These are phyloP conservation scores for Botrytis squamosa DNA, from an alignment of 2,329 filamentous ascomycete species.

Conservation along the genomic window DNA sequence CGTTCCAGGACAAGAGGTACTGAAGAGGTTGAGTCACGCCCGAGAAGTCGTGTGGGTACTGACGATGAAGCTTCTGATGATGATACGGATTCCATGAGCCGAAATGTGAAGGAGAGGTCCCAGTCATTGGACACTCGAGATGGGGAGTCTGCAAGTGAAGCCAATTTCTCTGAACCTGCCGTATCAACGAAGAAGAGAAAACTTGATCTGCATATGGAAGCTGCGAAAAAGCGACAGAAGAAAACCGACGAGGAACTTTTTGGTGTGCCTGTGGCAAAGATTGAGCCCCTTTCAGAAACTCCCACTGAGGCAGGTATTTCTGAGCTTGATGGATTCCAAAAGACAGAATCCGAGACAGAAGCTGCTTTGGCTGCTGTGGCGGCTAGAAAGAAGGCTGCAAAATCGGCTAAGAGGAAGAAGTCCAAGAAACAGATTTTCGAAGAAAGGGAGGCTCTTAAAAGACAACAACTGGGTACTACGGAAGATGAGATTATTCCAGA, in stretches of 20 bases:
- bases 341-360: conserved; percentile 51
- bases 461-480: conserved; percentile 47
- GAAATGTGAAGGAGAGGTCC: conserved; percentile 26
- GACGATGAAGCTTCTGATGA: conserved; percentile 50
- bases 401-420: conserved; percentile 63
- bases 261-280: conserved; percentile 56
- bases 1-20: conserved; percentile 70
- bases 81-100: conserved; percentile 31
- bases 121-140: conserved; percentile 49
- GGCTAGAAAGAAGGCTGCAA: conserved; percentile 58
- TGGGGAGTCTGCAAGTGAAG: conserved; percentile 69
- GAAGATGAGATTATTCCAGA: conserved; percentile 47
- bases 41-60: conserved; percentile 70
- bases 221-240: conserved; percentile 75
- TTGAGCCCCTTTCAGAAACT: conserved; percentile 47
- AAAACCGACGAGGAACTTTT: conserved; percentile 78
- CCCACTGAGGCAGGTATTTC: conserved; percentile 46
- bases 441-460: conserved; percentile 61
- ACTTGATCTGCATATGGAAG: conserved; percentile 65
- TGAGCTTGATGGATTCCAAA: conserved; percentile 50
- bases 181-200: conserved; percentile 68
- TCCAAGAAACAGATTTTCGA: conserved; percentile 75
- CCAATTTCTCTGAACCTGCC: conserved; percentile 62
- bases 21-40: conserved; percentile 80
- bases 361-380: conserved; percentile 41